These are phyloP conservation scores for Kodamaea kaohsiungensis DNA, from an alignment of 805 yeast genomes.

Conservation along the genomic window DNA sequence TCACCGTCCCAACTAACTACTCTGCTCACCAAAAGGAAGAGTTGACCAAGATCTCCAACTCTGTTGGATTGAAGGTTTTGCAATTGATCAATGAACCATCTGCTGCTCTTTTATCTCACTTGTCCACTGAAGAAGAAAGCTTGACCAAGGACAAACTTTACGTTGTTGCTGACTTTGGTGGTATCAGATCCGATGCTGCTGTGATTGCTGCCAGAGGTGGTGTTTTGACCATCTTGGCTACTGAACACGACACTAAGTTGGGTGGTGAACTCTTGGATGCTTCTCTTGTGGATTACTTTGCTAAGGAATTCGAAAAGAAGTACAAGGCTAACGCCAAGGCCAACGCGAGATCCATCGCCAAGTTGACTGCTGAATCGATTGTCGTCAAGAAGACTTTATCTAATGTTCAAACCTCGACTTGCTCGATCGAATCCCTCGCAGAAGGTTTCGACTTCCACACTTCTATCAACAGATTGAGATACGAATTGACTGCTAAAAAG, in stretches of 20 bases:
- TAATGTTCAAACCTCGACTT: slow-evolving; percentile 83
- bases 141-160: slow-evolving; percentile 67
- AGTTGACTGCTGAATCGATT: slow-evolving; percentile 80
- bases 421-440: slow-evolving; percentile 92
- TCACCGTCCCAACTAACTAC: slow-evolving; percentile 90
- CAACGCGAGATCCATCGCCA: slow-evolving; percentile 84
- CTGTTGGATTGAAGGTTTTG: slow-evolving; percentile 75
- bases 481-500: slow-evolving; percentile 80
- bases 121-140: slow-evolving; percentile 47
- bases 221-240: slow-evolving; percentile 81
- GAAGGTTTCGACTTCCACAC: slow-evolving; percentile 94
- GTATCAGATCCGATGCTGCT: slow-evolving; percentile 93
- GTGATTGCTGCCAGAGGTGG: slow-evolving; percentile 94
- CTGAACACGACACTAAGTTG: slow-evolving; percentile 75
- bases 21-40: slow-evolving; percentile 68
- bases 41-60: slow-evolving; percentile 59
- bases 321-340: slow-evolving; percentile 75
- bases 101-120: slow-evolving; percentile 86
- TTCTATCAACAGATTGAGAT: slow-evolving; percentile 90
- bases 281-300: slow-evolving; percentile 77
- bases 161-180: slow-evolving; percentile 97
- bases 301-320: slow-evolving; percentile 93
- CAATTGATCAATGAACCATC: slow-evolving; percentile 92
- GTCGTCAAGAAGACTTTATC: slow-evolving; percentile 88
- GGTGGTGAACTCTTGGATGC: slow-evolving; percentile 90